Conservation (phyloP, 495 filamentous ascomycete genomes). For the Xanthoparmelia taractica region DNA sequence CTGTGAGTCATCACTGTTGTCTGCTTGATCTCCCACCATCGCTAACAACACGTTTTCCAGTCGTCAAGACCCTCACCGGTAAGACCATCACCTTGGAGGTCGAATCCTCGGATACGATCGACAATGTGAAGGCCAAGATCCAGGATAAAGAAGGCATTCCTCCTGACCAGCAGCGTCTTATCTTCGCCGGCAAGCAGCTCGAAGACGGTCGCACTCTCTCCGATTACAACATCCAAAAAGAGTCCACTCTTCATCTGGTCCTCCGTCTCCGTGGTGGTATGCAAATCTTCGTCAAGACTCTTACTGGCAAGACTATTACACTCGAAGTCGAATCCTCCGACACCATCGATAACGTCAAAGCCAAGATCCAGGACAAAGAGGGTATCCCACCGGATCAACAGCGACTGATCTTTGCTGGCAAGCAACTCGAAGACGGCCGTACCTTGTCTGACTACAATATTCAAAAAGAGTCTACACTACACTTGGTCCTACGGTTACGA, state of each 20-base stretch:
- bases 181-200: conserved; percentile 67
- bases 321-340: conserved; percentile 70
- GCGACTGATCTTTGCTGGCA: conserved; percentile 92
- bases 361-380: conserved; percentile 97
- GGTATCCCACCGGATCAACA: conserved; percentile 93
- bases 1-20: conserved; percentile 49
- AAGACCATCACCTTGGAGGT: conserved; percentile 99
- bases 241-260: conserved; percentile 61
- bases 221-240: conserved; percentile 70
- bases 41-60: conserved; percentile 34
- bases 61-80: conserved; percentile 86
- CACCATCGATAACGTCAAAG: conserved; percentile 98
- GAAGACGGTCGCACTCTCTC: conserved; percentile 64
- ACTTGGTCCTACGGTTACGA: conserved; percentile 92
- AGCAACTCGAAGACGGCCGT: conserved; percentile 86
- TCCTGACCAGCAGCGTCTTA: conserved; percentile 68
- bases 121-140: conserved; percentile 83
- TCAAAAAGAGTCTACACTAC: conserved; percentile 96
- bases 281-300: conserved; percentile 68
- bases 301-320: conserved; percentile 67
- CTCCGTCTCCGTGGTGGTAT: conserved; percentile 68
- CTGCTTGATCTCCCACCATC: conserved; percentile 9
- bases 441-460: conserved; percentile 99
- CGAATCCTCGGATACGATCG: conserved; percentile 91
- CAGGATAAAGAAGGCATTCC: conserved; percentile 75